Evolutionary conservation across 192 early-diverging fungal species (phyloP), one percentile per base, ranked within the genome.

Genomic region (Backusella liffmaniae): DNA sequence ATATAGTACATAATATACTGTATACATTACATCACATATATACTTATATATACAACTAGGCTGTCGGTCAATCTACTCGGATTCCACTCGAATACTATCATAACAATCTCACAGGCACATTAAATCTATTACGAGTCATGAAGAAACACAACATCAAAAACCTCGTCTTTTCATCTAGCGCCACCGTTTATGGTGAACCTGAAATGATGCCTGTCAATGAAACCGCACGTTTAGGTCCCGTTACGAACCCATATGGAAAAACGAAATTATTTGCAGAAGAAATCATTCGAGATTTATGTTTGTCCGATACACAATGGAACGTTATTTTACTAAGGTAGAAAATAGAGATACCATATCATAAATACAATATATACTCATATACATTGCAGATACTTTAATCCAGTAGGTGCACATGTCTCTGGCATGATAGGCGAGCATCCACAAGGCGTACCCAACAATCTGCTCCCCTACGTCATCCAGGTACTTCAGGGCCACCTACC

Each of bases 211-310:
- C 93, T 23, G 91, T 96, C 67, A 79, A 89, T 49, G 92, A 94
- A 51, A 89, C 90, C 15, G 91, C 91, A 66, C 79, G 79, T 26
- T 87, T 90, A 26, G 82, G 87, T 8, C 94, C 96, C 4, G 91
- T 95, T 35, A 91, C 86, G 75, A 97, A 96, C 83, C 94, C 96
- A 21, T 99, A 99, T 76, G 97, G 97, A 35, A 90, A 95, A 67
- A 97, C 97, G n/a, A 99, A 99, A 74, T 85, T 97, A n/a, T 95
- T 90, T 80, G 91, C 94, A 70, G 97, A 99, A 79, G 89, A 88
- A 80, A 90, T 95, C 35, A 86, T 98, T 73, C 83, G 84, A 39
- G 95, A 96, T 70, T 88, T 93, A 76, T 92, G 85, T 78, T 75
- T 73, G 2, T 88, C 91, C 4, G 80, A 90, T 66, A 70, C 82